These are phyloP conservation scores for Codiaeum variegatum DNA, from an alignment of 441 rosid species.

Conservation along the genomic window DNA sequence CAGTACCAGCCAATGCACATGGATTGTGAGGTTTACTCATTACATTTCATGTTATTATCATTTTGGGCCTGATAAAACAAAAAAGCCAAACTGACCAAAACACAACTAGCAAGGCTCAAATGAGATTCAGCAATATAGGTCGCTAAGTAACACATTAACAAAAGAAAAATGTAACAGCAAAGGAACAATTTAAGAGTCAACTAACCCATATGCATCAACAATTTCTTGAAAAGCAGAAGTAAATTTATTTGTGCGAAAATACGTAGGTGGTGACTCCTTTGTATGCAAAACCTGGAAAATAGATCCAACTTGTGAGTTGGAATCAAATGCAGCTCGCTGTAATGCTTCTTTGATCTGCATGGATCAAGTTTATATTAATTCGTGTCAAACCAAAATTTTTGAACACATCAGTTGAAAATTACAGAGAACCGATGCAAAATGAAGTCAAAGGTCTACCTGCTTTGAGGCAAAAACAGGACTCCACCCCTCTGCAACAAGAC, in stretches of 20 bases:
- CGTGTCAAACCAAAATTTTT: slow-evolving; percentile 5
- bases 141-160: not conserved
- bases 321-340: slow-evolving; percentile 60
- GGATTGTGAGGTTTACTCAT: not conserved
- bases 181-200: slow-evolving; percentile 12
- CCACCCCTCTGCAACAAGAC: slow-evolving; percentile 84
- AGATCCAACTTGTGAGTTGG: slow-evolving; percentile 71
- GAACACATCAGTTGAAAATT: not conserved
- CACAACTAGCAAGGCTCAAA: not conserved
- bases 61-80: not conserved
- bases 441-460: slow-evolving; percentile 41
- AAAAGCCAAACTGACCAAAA: no score
- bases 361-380: slow-evolving; percentile 21
- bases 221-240: slow-evolving; percentile 74
- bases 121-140: not conserved
- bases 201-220: slow-evolving; percentile 87
- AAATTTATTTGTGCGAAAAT: slow-evolving; percentile 66
- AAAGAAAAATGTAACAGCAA: not conserved
- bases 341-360: slow-evolving; percentile 70
- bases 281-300: slow-evolving; percentile 61
- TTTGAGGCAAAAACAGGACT: slow-evolving; percentile 64
- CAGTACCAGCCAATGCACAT: not conserved
- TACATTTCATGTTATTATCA: not conserved
- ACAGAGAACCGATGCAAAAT: not conserved
- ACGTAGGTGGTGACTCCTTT: slow-evolving; percentile 71